Percentiles rank a stretch among this genome's conserved stretches.
Evolutionary conservation across 1,139 yeast genomes (phyloP).

Genomic region (Taphrina betulina): DNA sequence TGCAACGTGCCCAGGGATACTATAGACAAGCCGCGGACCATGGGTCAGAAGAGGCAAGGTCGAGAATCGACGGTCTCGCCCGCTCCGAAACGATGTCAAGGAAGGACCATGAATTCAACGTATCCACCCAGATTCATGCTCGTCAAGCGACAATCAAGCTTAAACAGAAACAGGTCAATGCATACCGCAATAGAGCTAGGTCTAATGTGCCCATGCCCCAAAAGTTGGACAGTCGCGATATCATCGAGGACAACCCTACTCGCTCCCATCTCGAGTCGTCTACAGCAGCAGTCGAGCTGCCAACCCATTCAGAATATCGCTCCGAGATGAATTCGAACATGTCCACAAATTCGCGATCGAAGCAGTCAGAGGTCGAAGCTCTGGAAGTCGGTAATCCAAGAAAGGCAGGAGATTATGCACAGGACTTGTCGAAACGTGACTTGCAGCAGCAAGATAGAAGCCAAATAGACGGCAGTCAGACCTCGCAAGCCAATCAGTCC

Average conservation of each 20-base stretch:
- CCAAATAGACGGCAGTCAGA: background rate
- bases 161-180: slow-evolving; percentile 9
- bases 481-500: background rate
- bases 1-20: slow-evolving; percentile 53
- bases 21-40: slow-evolving; percentile 56
- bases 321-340: too few species aligned
- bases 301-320: too few species aligned
- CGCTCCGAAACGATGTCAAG: slow-evolving; percentile 16
- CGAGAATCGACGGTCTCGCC: slow-evolving; percentile 20
- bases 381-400: background rate
- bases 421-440: too few species aligned
- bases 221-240: background rate
- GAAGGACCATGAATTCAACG: slow-evolving; percentile 18
- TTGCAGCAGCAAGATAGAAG: too few species aligned
- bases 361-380: background rate
- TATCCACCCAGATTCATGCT: slow-evolving; percentile 12
- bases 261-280: background rate
- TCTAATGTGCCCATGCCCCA: too few species aligned
- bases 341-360: too few species aligned
- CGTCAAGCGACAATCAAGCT: slow-evolving; percentile 25
- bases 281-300: background rate
- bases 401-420: too few species aligned
- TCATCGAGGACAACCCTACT: background rate
- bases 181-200: background rate
- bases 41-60: slow-evolving; percentile 22